phyloP scores from a whole-genome alignment of 1,284 basidiomycete genomes.

The Phlebopus sp. region DNA sequence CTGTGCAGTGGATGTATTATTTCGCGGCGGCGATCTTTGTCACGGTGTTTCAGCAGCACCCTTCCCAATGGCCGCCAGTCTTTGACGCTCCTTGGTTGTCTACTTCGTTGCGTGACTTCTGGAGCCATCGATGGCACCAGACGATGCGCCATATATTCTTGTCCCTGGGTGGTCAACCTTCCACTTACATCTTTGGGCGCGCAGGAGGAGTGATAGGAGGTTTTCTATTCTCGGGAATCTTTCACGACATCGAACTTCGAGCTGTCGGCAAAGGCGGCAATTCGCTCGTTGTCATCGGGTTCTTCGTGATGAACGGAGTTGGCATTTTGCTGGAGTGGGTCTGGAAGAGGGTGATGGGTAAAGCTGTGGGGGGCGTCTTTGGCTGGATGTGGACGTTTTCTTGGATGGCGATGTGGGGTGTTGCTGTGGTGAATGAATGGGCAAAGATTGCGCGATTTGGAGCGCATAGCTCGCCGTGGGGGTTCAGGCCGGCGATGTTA shows the following conservation, averaged over 20 bases:
- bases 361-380: slow-evolving; percentile 39
- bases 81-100: slow-evolving; percentile 40
- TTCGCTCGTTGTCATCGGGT: slow-evolving; percentile 40
- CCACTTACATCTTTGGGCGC: slow-evolving; percentile 40
- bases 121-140: slow-evolving; percentile 47
- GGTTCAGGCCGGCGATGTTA: slow-evolving; percentile 14
- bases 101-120: slow-evolving; percentile 40
- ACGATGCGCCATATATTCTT: slow-evolving; percentile 36
- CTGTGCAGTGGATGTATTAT: slow-evolving; percentile 44
- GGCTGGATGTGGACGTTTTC: slow-evolving; percentile 51
- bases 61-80: slow-evolving; percentile 40
- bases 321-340: slow-evolving; percentile 48
- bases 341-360: slow-evolving; percentile 41
- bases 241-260: slow-evolving; percentile 58
- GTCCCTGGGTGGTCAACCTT: slow-evolving; percentile 28
- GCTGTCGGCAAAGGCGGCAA: slow-evolving; percentile 53
- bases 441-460: slow-evolving; percentile 38
- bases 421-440: slow-evolving; percentile 51
- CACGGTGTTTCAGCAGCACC: slow-evolving; percentile 32
- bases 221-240: slow-evolving; percentile 53
- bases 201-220: slow-evolving; percentile 47
- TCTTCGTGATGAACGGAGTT: slow-evolving; percentile 53
- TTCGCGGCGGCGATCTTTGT: slow-evolving; percentile 42
- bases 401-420: slow-evolving; percentile 49
- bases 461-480: slow-evolving; percentile 10